These are phyloP conservation scores for Clitocybe nebularis DNA, from an alignment of 1,284 basidiomycete genomes.

Conservation along the genomic window DNA sequence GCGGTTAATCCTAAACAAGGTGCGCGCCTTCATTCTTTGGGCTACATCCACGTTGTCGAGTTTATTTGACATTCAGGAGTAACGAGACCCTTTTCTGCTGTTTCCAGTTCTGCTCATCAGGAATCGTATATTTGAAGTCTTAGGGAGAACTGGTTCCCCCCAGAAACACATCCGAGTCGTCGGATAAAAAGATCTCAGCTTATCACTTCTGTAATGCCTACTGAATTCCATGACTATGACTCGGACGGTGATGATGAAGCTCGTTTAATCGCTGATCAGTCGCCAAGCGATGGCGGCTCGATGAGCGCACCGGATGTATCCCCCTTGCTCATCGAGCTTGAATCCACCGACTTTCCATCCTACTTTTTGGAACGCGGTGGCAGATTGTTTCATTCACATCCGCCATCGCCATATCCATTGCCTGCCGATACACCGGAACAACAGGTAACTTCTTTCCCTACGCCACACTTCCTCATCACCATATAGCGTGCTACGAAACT, in stretches of 20 bases:
- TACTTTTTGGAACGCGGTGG: slow-evolving; percentile 54
- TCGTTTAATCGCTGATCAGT: slow-evolving; percentile 9
- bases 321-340: slow-evolving; percentile 27
- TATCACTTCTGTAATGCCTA: background rate
- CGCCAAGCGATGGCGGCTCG: slow-evolving; percentile 10
- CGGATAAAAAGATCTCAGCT: background rate
- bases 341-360: slow-evolving; percentile 45
- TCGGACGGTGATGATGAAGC: slow-evolving; percentile 19
- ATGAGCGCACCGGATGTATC: slow-evolving; percentile 16
- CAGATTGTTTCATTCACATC: slow-evolving; percentile 65
- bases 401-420: slow-evolving; percentile 54
- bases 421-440: slow-evolving; percentile 65
- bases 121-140: background rate
- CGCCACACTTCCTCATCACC: no score
- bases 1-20: no score
- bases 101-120: no score
- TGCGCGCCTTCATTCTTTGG: no score
- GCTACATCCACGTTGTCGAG: background rate
- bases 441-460: slow-evolving; percentile 42
- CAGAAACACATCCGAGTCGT: background rate
- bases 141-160: background rate
- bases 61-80: background rate
- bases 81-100: background rate
- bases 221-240: slow-evolving; percentile 6
- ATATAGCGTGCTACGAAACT: slow-evolving; percentile 1